Base-by-base conservation (phyloP, 768 basidiomycete species). In the Cubamyces lactineus region DNA sequence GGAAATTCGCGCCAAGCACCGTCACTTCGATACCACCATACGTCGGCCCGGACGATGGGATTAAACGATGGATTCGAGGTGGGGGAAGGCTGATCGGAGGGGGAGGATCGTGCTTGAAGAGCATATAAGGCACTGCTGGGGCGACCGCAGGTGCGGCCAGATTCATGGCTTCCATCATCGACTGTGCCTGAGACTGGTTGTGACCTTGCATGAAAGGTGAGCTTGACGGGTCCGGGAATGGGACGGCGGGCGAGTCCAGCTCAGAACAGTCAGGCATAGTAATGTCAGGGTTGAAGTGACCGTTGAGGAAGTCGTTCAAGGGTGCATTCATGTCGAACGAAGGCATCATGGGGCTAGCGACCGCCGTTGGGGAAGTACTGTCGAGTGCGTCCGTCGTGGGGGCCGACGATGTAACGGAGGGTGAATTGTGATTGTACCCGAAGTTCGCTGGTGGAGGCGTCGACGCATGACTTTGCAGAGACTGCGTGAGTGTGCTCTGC, bases 11-110 rank as follows among this genome's bases (percentile, higher is more conserved):
- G 9, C 97, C 97, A 7, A 97, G 83, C 17, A 99, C 78, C 1
- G 96, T 98, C 38, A 99, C 90, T 75, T 97, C 94, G 66, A 93
- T 94, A 1, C 96, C 96, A 34, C 96, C 96, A 61, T 89, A 86
- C 21, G 92, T 94, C 11, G 94, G 94, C 13, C 95, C 93, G 61
- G 83, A 81, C 56, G 86, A 84, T 1, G 93, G 93, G 65, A 95
- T 93, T 42, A 95, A 83, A 6, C 92, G 86, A 69, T 93, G 91
- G 59, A 95, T 94, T 48, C 82, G 88, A 13, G 92, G 91, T 41
- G 83, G 75, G 55, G 83, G 84, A 61, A 82, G 71, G 61, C 82
- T 61, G 39, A 79, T 67, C 63, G 83, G 77, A 19, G 82, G 76
- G 21, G 80, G 74, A 62, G 83, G 80, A 57, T 75, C 70, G 39